A percentile compares a stretch with the other conserved stretches of the same genome.
phyloP scores from a whole-genome alignment of 2,329 filamentous ascomycete species.

The Neonectria magnoliae region DNA sequence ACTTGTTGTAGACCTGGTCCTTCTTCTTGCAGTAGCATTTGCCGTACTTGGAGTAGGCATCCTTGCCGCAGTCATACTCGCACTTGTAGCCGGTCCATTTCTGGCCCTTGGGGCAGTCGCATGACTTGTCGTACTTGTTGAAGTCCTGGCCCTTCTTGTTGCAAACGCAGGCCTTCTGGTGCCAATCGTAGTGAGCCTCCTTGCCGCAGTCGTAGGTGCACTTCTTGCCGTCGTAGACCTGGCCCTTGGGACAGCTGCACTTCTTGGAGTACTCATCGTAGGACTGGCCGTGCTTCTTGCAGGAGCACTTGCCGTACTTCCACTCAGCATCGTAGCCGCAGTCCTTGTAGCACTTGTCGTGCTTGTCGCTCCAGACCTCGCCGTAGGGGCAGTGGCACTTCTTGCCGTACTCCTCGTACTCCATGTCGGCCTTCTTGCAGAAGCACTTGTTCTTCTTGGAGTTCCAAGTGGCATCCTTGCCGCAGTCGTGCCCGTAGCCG shows the following conservation, averaged over 20 bases:
- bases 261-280: constrained; percentile 11
- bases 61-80: constrained; percentile 5
- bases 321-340: constrained; percentile 9
- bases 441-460: neutral
- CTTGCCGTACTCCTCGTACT: neutral
- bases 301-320: constrained; percentile 8
- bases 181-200: constrained; percentile 9
- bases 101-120: neutral
- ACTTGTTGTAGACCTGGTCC: constrained; percentile 3
- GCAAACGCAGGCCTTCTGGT: constrained; percentile 5
- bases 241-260: constrained; percentile 12
- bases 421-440: constrained; percentile 1
- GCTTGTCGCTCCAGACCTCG: neutral
- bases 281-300: constrained; percentile 3
- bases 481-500: constrained; percentile 5
- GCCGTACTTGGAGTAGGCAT: neutral
- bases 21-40: neutral
- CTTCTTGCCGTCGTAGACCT: constrained; percentile 6
- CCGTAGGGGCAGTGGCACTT: neutral
- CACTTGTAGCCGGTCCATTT: constrained; percentile 6
- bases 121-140: neutral
- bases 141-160: neutral
- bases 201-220: constrained; percentile 13
- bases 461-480: constrained; percentile 11
- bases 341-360: neutral